Evolutionary conservation across 768 basidiomycete genomes (phyloP).

Genomic region (Boletus sp.): DNA sequence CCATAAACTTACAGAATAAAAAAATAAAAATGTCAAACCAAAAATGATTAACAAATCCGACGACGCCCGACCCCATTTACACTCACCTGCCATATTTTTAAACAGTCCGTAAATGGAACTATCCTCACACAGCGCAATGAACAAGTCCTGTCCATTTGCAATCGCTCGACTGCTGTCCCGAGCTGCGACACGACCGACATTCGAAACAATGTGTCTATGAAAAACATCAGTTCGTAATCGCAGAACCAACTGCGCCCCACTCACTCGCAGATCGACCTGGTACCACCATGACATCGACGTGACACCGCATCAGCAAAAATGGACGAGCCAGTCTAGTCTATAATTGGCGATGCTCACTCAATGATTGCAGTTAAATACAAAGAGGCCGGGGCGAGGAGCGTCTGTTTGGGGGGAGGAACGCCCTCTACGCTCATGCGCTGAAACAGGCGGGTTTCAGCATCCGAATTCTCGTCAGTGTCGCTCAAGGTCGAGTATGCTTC

Average conservation of each 20-base stretch:
- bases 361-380: conserved; percentile 90
- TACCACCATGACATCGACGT: conserved; percentile 15
- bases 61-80: neutral
- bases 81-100: conserved; percentile 78
- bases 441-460: conserved; percentile 58
- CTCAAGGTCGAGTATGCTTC: conserved; percentile 86
- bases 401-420: conserved; percentile 47
- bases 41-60: conserved; percentile 19
- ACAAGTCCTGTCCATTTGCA: conserved; percentile 79
- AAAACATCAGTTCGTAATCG: conserved; percentile 2
- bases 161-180: conserved; percentile 77
- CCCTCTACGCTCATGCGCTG: conserved; percentile 57
- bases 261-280: conserved; percentile 84
- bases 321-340: conserved; percentile 12
- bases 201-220: conserved; percentile 75
- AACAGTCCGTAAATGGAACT: conserved; percentile 81
- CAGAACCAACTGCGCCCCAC: conserved; percentile 30
- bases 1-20: conserved; percentile 55
- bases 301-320: conserved; percentile 27
- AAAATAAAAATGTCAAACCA: conserved; percentile 17
- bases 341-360: conserved; percentile 59
- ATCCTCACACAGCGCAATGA: conserved; percentile 87
- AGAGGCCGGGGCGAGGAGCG: conserved; percentile 74
- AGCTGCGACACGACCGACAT: conserved; percentile 78
- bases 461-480: conserved; percentile 72